A percentile compares a stretch with the other conserved stretches of the same genome.
These are phyloP conservation scores for Picochlorum sp. DNA, from an alignment of 139 green algal genomes.

Conservation along the genomic window DNA sequence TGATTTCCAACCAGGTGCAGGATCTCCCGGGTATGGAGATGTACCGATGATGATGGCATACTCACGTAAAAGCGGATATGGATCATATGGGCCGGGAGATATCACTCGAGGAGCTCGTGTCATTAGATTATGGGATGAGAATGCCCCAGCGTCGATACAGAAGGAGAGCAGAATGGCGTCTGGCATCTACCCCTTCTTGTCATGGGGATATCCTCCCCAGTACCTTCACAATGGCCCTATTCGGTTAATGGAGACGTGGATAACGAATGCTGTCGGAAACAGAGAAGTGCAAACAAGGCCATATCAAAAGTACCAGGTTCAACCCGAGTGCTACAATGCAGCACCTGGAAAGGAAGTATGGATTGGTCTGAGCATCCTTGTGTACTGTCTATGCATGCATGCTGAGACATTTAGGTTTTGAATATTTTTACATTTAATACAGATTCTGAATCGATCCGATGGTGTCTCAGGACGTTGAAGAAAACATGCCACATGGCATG, in stretches of 20 bases:
- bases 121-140: not conserved
- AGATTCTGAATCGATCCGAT: too few species aligned
- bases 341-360: too few species aligned
- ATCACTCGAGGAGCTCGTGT: not conserved
- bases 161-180: too few species aligned
- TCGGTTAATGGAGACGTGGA: slow-evolving; percentile 4
- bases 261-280: not conserved
- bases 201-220: not conserved
- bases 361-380: too few species aligned
- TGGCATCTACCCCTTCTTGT: too few species aligned
- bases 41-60: slow-evolving; percentile 12
- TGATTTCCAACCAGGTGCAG: not conserved
- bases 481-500: not conserved
- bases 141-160: too few species aligned
- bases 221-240: not conserved
- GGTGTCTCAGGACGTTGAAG: not conserved
- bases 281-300: not conserved
- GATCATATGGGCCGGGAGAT: slow-evolving; percentile 4
- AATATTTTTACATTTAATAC: too few species aligned
- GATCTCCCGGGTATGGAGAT: not conserved
- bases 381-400: too few species aligned
- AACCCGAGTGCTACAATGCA: not conserved
- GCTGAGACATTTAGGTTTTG: too few species aligned
- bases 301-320: not conserved
- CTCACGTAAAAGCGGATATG: slow-evolving; percentile 9